Evolutionary conservation across 345 rosid species (phyloP).

Genomic region (Angophora floribunda): DNA sequence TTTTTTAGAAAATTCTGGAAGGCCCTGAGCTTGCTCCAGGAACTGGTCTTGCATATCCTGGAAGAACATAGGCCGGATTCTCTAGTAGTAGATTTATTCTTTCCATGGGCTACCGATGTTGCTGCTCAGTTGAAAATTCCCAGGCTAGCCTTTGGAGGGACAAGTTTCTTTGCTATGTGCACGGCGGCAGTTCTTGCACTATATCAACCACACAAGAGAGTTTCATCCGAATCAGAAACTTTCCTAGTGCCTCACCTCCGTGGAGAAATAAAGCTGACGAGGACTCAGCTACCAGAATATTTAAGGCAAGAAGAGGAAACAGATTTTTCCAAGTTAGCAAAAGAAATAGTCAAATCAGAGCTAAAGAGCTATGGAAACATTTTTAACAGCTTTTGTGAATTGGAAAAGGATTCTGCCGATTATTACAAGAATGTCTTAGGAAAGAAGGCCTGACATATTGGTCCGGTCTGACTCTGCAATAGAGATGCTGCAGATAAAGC

Average conservation of each 20-base stretch:
- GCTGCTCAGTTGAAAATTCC: conserved; percentile 13
- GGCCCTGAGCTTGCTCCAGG: neutral
- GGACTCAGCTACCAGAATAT: conserved; percentile 18
- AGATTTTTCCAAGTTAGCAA: neutral
- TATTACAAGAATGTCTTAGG: conserved; percentile 15
- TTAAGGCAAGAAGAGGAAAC: neutral
- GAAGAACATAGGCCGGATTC: conserved; percentile 10
- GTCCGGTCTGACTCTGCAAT: conserved; percentile 30
- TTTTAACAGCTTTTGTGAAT: conserved; percentile 29
- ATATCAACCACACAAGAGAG: conserved; percentile 19
- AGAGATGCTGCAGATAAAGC: conserved; percentile 7
- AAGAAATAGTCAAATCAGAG: neutral
- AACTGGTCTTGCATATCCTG: neutral
- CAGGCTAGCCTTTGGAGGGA: conserved; percentile 28
- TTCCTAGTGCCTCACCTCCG: conserved; percentile 24
- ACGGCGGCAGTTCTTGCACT: neutral
- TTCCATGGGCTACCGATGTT: conserved; percentile 15
- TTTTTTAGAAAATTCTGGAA: neutral
- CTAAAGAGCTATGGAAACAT: conserved; percentile 13
- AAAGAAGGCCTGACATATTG: conserved; percentile 31
- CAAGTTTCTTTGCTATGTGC: conserved; percentile 28
- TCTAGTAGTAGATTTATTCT: conserved; percentile 28
- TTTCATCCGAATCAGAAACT: conserved; percentile 16
- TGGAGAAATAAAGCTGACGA: conserved; percentile 23
- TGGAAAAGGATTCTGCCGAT: conserved; percentile 33